These are phyloP conservation scores for Candida boidinii DNA, from an alignment of 805 yeast genomes.

Conservation along the genomic window DNA sequence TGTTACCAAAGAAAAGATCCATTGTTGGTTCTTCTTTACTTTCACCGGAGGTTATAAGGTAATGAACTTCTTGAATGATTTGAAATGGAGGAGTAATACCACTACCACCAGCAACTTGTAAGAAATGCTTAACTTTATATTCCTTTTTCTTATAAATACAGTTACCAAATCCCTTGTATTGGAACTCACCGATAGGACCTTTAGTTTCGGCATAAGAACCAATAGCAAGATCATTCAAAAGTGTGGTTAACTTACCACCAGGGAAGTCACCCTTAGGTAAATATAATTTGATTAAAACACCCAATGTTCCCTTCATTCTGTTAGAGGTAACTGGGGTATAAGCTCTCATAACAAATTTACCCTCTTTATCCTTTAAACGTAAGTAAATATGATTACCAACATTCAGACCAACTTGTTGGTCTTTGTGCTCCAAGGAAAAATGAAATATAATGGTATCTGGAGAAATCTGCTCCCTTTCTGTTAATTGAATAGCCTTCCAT, in stretches of 20 bases:
- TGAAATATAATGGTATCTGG: constrained; percentile 22
- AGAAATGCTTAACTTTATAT: constrained; percentile 17
- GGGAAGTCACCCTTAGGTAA: constrained; percentile 20
- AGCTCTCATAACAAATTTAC: constrained; percentile 23
- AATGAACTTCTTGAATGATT: constrained; percentile 37
- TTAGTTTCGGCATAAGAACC: constrained; percentile 20
- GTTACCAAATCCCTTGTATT: constrained; percentile 13
- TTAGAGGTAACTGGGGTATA: constrained; percentile 26
- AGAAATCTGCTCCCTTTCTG: constrained; percentile 16
- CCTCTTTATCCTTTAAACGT: constrained; percentile 16
- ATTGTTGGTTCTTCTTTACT: constrained; percentile 38
- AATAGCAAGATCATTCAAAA: constrained; percentile 15
- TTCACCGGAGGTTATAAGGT: constrained; percentile 12
- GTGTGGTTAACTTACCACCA: constrained; percentile 25
- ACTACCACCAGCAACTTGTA: constrained; percentile 48
- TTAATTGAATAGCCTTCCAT: constrained; percentile 19
- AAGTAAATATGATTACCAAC: constrained; percentile 25
- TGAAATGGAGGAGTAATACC: constrained; percentile 52
- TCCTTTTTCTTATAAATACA: constrained; percentile 5
- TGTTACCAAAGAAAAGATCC: constrained; percentile 35
- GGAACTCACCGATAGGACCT: constrained; percentile 24
- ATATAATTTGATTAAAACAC: constrained; percentile 24
- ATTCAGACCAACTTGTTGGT: constrained; percentile 24
- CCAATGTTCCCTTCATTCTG: constrained; percentile 18
- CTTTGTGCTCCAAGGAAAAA: constrained; percentile 20